Conservation (phyloP, 2,329 filamentous ascomycete genomes). For the Alternaria consortialis region DNA sequence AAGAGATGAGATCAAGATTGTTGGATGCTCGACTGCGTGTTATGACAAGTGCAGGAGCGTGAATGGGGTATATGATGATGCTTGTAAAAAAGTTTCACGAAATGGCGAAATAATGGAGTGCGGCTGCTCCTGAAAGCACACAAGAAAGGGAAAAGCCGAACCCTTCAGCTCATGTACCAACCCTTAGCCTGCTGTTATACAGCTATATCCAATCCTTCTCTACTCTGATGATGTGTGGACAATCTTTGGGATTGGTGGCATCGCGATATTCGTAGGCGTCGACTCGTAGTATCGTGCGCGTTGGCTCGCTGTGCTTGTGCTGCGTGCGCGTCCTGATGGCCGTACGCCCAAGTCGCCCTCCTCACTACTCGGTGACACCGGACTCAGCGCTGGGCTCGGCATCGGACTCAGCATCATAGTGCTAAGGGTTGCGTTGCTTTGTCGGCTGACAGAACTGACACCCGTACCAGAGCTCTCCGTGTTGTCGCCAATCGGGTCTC, state of each 20-base stretch:
- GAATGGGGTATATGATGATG: slow-evolving; percentile 4
- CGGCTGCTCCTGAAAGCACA: not conserved
- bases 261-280: slow-evolving; percentile 29
- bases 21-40: not conserved
- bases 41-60: not conserved
- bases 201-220: not conserved
- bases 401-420: slow-evolving; percentile 35
- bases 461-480: slow-evolving; percentile 32
- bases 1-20: not conserved
- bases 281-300: slow-evolving; percentile 42
- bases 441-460: slow-evolving; percentile 29
- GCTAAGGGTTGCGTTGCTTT: slow-evolving; percentile 28
- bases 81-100: not conserved
- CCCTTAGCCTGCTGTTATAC: not conserved
- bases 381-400: slow-evolving; percentile 29
- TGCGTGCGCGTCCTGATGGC: slow-evolving; percentile 30
- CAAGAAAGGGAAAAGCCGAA: not conserved
- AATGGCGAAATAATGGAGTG: not conserved
- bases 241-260: slow-evolving; percentile 41
- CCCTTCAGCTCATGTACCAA: not conserved
- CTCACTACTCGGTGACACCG: slow-evolving; percentile 25
- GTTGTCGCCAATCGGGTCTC: slow-evolving; percentile 21
- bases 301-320: slow-evolving; percentile 39
- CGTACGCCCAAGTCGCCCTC: slow-evolving; percentile 28
- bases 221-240: slow-evolving; percentile 39